Conservation (phyloP, 2,329 filamentous ascomycete species). For the Phoma sp. region DNA sequence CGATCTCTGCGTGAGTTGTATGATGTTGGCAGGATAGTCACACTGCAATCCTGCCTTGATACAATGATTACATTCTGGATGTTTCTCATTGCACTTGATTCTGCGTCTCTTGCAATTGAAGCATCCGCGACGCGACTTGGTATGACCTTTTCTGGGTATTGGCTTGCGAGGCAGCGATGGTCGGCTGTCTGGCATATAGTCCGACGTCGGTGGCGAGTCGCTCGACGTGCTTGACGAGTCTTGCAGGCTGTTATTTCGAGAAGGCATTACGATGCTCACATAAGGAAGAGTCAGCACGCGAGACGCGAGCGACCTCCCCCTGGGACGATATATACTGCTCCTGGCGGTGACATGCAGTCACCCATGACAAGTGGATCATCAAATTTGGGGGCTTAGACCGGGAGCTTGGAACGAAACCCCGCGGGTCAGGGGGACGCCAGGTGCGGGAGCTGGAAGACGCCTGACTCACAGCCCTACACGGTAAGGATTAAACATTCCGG, state of each 20-base stretch:
- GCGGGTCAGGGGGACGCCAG: constrained; percentile 36
- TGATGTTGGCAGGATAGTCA: constrained; percentile 63
- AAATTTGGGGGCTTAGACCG: constrained; percentile 43
- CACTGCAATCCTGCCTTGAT: constrained; percentile 68
- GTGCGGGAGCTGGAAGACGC: constrained; percentile 30
- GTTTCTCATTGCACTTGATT: constrained; percentile 75
- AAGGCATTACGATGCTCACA: constrained; percentile 30
- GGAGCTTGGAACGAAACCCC: constrained; percentile 32
- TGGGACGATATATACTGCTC: constrained; percentile 39
- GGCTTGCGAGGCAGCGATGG: constrained; percentile 43
- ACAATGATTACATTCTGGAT: constrained; percentile 69
- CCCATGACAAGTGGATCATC: constrained; percentile 8
- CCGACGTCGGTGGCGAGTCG: constrained; percentile 39
- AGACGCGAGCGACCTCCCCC: constrained; percentile 27
- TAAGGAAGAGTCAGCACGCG: constrained; percentile 21
- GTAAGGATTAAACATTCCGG: constrained; percentile 22
- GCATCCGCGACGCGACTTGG: constrained; percentile 70
- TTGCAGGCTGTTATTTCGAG: constrained; percentile 28
- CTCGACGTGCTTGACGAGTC: constrained; percentile 39
- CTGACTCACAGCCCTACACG: constrained; percentile 42
- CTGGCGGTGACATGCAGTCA: constrained; percentile 22
- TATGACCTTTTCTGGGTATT: constrained; percentile 64
- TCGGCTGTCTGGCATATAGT: constrained; percentile 27
- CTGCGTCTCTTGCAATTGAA: constrained; percentile 72
- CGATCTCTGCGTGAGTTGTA: constrained; percentile 37